Conservation (phyloP, 306 rosid genomes). For the Dryas octopetala region DNA sequence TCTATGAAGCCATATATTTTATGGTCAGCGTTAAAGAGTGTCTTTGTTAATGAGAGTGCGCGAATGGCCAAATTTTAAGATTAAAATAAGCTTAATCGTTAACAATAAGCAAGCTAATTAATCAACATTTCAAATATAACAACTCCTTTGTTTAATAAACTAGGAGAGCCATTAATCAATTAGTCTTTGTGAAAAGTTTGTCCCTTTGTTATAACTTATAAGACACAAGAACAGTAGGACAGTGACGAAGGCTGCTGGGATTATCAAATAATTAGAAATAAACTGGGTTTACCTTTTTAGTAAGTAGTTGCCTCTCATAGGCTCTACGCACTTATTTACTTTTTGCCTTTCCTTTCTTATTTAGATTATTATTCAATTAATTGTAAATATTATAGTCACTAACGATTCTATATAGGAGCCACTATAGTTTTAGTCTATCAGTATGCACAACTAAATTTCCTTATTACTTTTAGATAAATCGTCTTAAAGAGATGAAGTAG, state of each 20-base stretch:
- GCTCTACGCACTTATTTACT: background rate
- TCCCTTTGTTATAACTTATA: background rate
- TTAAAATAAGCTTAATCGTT: background rate
- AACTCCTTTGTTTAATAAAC: constrained; percentile 1
- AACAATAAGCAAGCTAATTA: background rate
- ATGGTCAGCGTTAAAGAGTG: too few relatives aligned
- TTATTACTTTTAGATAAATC: too few relatives aligned
- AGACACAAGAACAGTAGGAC: background rate
- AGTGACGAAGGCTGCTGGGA: constrained; percentile 5
- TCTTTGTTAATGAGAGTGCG: too few relatives aligned
- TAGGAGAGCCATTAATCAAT: constrained; percentile 7
- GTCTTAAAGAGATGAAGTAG: too few relatives aligned
- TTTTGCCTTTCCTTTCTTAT: too few relatives aligned
- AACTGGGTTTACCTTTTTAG: background rate
- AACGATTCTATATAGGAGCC: too few relatives aligned
- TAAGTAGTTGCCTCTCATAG: background rate
- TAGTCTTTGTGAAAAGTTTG: background rate
- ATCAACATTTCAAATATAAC: background rate
- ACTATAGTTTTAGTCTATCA: too few relatives aligned
- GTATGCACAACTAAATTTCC: too few relatives aligned
- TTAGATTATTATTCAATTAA: too few relatives aligned
- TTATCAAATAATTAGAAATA: constrained; percentile 3
- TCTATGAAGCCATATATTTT: too few relatives aligned
- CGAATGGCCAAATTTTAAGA: too few relatives aligned
- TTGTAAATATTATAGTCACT: too few relatives aligned